A percentile compares a stretch with the other conserved stretches of the same genome.
phyloP scores from a whole-genome alignment of 2,329 filamentous ascomycete genomes.

The Apiospora marii region DNA sequence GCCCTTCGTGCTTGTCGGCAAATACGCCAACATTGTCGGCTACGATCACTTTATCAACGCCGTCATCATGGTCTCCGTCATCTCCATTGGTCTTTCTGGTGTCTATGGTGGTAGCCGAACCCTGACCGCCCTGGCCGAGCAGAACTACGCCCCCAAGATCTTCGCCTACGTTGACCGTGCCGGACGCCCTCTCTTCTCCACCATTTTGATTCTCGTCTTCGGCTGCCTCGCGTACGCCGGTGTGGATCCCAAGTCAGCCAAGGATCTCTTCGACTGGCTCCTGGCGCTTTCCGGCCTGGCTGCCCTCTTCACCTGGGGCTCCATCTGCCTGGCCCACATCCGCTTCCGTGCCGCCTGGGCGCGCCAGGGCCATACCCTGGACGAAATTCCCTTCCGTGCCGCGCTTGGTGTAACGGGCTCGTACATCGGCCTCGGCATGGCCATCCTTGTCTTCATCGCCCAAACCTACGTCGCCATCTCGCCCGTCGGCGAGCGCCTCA shows the following conservation, averaged over 20 bases:
- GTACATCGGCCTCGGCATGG: conserved; percentile 67
- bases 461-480: conserved; percentile 56
- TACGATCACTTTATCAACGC: conserved; percentile 66
- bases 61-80: conserved; percentile 65
- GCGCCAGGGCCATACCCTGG: conserved; percentile 52
- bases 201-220: conserved; percentile 56
- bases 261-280: conserved; percentile 64
- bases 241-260: conserved; percentile 63
- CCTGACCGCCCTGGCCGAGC: conserved; percentile 65
- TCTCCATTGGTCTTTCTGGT: conserved; percentile 66
- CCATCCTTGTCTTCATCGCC: conserved; percentile 63
- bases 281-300: conserved; percentile 55
- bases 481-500: conserved; percentile 37
- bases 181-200: conserved; percentile 63
- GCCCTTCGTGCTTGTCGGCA: conserved; percentile 66
- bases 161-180: conserved; percentile 65
- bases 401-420: conserved; percentile 70
- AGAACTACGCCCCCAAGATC: conserved; percentile 64
- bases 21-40: conserved; percentile 59
- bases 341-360: conserved; percentile 52
- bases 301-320: conserved; percentile 58
- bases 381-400: conserved; percentile 73
- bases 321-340: conserved; percentile 54
- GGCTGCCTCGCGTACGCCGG: conserved; percentile 73
- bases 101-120: conserved; percentile 68